A percentile compares a stretch with the other conserved stretches of the same genome.
These are phyloP conservation scores for Gynandropsis gynandra DNA, from an alignment of 345 rosid genomes.

Conservation along the genomic window DNA sequence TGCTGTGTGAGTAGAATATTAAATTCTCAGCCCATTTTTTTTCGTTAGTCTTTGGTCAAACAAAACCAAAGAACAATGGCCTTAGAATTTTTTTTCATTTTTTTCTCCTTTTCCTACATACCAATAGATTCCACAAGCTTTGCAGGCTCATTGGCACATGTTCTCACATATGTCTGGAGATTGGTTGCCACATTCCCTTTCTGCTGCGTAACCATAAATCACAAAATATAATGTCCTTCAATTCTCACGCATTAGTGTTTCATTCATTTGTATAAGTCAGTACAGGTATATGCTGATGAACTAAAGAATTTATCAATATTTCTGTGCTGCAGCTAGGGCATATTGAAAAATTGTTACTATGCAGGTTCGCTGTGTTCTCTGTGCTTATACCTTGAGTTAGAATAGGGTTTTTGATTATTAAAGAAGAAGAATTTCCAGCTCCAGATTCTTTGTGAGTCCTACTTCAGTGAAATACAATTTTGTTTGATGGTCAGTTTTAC, in stretches of 20 bases:
- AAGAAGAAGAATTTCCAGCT: too few relatives aligned
- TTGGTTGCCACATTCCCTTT: constrained; percentile 27
- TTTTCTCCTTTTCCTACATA: constrained; percentile 21
- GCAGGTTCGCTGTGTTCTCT: constrained; percentile 2
- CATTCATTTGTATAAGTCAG: constrained; percentile 20
- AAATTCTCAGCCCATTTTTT: constrained; percentile 2
- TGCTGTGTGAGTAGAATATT: not conserved
- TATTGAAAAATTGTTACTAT: not conserved
- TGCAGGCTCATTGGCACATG: constrained; percentile 33
- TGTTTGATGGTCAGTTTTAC: too few relatives aligned
- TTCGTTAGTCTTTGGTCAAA: constrained; percentile 6
- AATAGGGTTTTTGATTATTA: too few relatives aligned
- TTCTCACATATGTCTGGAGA: constrained; percentile 27
- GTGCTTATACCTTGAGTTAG: constrained; percentile 1
- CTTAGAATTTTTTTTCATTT: not conserved
- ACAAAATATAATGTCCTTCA: constrained; percentile 21
- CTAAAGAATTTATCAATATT: constrained; percentile 27
- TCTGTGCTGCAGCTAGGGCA: constrained; percentile 13
- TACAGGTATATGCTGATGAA: constrained; percentile 24
- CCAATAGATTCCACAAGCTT: constrained; percentile 25
- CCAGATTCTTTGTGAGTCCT: constrained; percentile 12
- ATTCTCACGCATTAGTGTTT: constrained; percentile 24
- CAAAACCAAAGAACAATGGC: constrained; percentile 1
- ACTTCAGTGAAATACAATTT: constrained; percentile 3
- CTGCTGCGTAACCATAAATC: constrained; percentile 26